Conservation (phyloP, 495 filamentous ascomycete species). For the Trichodelitschia bisporula region DNA sequence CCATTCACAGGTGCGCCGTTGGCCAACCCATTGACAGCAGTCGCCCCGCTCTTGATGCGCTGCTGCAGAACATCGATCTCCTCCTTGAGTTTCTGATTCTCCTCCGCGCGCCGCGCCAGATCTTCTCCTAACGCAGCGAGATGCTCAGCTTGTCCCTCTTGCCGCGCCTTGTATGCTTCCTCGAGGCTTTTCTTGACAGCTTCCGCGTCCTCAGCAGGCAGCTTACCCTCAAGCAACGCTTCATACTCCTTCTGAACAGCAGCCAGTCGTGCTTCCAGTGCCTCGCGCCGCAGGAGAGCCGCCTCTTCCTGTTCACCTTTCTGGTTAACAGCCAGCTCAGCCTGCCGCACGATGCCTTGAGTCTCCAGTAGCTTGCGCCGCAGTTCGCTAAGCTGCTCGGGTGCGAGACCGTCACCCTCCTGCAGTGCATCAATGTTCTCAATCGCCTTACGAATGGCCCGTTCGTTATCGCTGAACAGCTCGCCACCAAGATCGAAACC, state of each 20-base stretch:
- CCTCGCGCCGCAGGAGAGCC: slow-evolving; percentile 36
- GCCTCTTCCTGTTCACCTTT: slow-evolving; percentile 33
- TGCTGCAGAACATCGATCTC: slow-evolving; percentile 56
- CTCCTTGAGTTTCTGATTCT: slow-evolving; percentile 48
- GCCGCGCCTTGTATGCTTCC: slow-evolving; percentile 45
- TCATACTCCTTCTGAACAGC: slow-evolving; percentile 61
- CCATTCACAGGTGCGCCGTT: slow-evolving; percentile 33
- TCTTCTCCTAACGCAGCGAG: slow-evolving; percentile 50
- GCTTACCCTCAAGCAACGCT: slow-evolving; percentile 51
- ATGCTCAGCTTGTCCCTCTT: slow-evolving; percentile 42
- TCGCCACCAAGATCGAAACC: slow-evolving; percentile 83
- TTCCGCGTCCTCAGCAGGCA: slow-evolving; percentile 50
- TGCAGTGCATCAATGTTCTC: slow-evolving; percentile 56
- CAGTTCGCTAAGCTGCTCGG: slow-evolving; percentile 56
- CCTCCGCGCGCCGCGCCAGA: slow-evolving; percentile 41
- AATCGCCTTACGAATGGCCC: slow-evolving; percentile 56
- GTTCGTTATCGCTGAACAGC: slow-evolving; percentile 75
- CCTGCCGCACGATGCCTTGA: slow-evolving; percentile 80
- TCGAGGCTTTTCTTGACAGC: slow-evolving; percentile 62
- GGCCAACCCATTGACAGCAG: slow-evolving; percentile 27
- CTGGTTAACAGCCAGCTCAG: slow-evolving; percentile 58
- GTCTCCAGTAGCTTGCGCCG: slow-evolving; percentile 59
- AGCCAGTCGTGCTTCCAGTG: slow-evolving; percentile 50
- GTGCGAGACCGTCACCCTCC: slow-evolving; percentile 52
- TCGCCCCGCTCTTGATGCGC: slow-evolving; percentile 30